Evolutionary conservation across 192 early-diverging fungal genomes (phyloP).

Genomic region (Backusella sp.): DNA sequence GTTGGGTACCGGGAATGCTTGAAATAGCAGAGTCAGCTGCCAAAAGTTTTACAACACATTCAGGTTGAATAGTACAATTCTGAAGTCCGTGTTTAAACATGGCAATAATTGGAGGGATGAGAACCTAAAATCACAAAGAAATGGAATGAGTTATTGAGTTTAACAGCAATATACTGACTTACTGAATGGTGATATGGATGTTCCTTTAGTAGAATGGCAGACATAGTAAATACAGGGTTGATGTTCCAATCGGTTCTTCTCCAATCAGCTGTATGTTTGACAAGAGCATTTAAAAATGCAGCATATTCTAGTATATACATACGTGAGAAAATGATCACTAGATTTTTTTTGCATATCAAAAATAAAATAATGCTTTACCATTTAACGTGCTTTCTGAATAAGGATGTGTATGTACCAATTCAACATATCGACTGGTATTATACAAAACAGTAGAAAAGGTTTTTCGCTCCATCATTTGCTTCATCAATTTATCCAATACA

Average conservation of each 20-base stretch:
- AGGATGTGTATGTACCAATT: conserved; percentile 49
- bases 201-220: conserved; percentile 47
- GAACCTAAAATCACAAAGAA: conserved; percentile 16
- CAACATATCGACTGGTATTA: conserved; percentile 52
- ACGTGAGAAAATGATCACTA: not conserved
- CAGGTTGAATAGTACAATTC: conserved; percentile 39
- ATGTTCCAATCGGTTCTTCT: conserved; percentile 48
- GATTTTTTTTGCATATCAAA: not conserved
- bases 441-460: conserved; percentile 52
- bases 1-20: conserved; percentile 31
- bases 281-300: conserved; percentile 28
- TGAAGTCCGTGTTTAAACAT: conserved; percentile 45
- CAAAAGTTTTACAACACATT: conserved; percentile 42
- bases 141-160: not conserved
- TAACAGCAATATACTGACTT: not conserved
- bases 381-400: conserved; percentile 42
- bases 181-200: conserved; percentile 48
- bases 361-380: conserved; percentile 24
- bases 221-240: conserved; percentile 47
- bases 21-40: conserved; percentile 43
- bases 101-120: conserved; percentile 40
- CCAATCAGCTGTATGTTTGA: conserved; percentile 34
- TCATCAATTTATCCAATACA: conserved; percentile 54
- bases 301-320: conserved; percentile 27
- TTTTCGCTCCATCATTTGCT: conserved; percentile 46